Evolutionary conservation across 2,329 filamentous ascomycete genomes (phyloP), one percentile per base, ranked within the genome.

Genomic region (Alternaria triticina): DNA sequence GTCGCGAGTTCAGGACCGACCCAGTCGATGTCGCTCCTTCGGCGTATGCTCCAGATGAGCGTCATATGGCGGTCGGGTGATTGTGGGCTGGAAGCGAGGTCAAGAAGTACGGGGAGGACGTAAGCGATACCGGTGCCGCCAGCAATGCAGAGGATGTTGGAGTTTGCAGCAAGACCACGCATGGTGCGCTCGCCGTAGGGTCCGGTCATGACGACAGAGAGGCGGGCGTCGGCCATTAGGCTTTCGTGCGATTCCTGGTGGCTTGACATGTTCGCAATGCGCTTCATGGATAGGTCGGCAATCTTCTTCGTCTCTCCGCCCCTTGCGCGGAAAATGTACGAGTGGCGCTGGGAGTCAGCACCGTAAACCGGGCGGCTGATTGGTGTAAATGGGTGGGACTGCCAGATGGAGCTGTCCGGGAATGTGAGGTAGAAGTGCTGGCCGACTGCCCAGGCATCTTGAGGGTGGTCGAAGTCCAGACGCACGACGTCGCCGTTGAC

Each of bases 381-480:
- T 9, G 70, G 73, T 6, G 89, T 81, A 72, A 92, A 91, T 0
- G 90, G 90, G 70, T 93, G 90, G 0, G 88, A 88, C 77, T 93
- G 90, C 89, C 89, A 92, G 69, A 92, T 85, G 69, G 85, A 89
- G 30, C 87, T 82, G 64, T 89, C 85, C 0, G 88, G 83, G 70
- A 93, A 92, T 75, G 86, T 90, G 15, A 92, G 81, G 70, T 88
- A 92, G 76, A 91, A 92, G 73, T 93, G 91, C 77, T 92, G 88
- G 10, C 91, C 90, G 12, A 90, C 81, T 12, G 83, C 80, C 90
- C 90, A 93, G 0, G 85, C 76, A 27, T 85, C 83, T 55, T 90
- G 88, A 2, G 83, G 79, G 66, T 91, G 88, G 1, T 86, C 79
- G 62, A 92, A 88, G 57, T 93, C 89, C 5, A 94, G 79, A 1